These are phyloP conservation scores for Pyrenula massariospora DNA, from an alignment of 495 filamentous ascomycete species.

Conservation along the genomic window DNA sequence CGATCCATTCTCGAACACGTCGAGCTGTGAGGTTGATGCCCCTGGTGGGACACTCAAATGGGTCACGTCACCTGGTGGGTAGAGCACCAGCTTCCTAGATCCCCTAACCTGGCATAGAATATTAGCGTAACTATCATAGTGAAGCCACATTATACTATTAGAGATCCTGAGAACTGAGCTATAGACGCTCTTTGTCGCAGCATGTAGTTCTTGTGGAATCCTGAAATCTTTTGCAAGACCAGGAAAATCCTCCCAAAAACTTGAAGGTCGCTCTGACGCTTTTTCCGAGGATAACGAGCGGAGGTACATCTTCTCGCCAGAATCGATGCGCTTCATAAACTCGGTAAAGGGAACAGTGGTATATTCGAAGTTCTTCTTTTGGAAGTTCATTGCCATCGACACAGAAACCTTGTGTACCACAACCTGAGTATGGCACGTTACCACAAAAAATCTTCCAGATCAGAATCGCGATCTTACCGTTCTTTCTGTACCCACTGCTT, in stretches of 20 bases:
- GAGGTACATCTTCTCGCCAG: slow-evolving; percentile 61
- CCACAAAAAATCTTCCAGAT: neutral
- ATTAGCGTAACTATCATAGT: slow-evolving; percentile 91
- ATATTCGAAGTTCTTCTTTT: slow-evolving; percentile 72
- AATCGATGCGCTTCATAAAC: slow-evolving; percentile 26
- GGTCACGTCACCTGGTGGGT: slow-evolving; percentile 63
- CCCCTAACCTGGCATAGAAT: slow-evolving; percentile 72
- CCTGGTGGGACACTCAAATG: slow-evolving; percentile 61
- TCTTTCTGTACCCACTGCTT: slow-evolving; percentile 50
- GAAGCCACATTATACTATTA: slow-evolving; percentile 82
- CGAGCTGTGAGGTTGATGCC: slow-evolving; percentile 63
- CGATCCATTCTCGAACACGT: slow-evolving; percentile 43
- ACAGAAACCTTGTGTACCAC: slow-evolving; percentile 56
- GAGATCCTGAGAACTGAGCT: slow-evolving; percentile 74
- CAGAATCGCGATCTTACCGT: slow-evolving; percentile 31
- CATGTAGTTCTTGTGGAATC: slow-evolving; percentile 49
- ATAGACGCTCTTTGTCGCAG: slow-evolving; percentile 52
- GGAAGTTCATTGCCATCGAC: slow-evolving; percentile 65
- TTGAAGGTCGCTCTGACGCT: slow-evolving; percentile 55
- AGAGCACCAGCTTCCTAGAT: slow-evolving; percentile 60
- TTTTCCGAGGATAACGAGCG: slow-evolving; percentile 58
- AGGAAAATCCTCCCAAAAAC: slow-evolving; percentile 60
- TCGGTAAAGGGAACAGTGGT: slow-evolving; percentile 52
- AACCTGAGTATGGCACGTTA: slow-evolving; percentile 29
- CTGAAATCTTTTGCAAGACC: slow-evolving; percentile 55